Evolutionary conservation across 1,139 yeast genomes (phyloP), one percentile per base, ranked within the genome.

Genomic region (Saccharomyces hybrid): DNA sequence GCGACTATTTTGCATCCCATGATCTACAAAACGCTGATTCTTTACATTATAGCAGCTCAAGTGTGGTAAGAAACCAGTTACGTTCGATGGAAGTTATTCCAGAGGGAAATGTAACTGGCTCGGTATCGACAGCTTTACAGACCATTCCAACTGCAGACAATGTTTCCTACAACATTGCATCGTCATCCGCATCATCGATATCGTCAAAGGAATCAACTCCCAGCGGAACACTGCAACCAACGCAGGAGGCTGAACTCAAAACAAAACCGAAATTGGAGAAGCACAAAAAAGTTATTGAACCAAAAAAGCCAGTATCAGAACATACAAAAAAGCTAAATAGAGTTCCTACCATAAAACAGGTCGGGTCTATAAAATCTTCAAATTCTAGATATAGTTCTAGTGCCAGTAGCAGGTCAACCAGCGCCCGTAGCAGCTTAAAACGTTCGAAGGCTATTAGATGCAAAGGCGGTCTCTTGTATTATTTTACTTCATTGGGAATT

Each of bases 401-500:
- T 50, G 6, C 38, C 46, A 27, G 34, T 51, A n/a, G 34, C 26
- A 46, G 32, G 48, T 14, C 47, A 6, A 27, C 50, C 2, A 49
- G 44, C 20, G 34, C 31, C 5, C 25, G 20, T 23, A 1, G 48
- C n/a, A 14, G 53, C 4, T 52, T 68, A 44, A 69, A 68, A 48
- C 62, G 72, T 57, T 68, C 71, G 0, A 63, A 63, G 42, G 71
- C 72, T 1, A 59, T 69, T 9, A 61, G 67, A 48, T 68, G 71
- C 54, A 64, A 62, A 54, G 72, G 72, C 47, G 72, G 72, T 6
- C 54, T 69, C 20, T 55, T 69, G 14, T 57, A 62, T 26, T 69
- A 65, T 53, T 67, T 69, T 54, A 53, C 61, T 1, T 46, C 56
- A 34, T 34, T 65, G 31, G 69, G 70, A 20, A 53, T 59, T 8